Evolutionary conservation across 371 early-diverging fungal genomes (phyloP).

Genomic region (Rhizopus arrhizus): DNA sequence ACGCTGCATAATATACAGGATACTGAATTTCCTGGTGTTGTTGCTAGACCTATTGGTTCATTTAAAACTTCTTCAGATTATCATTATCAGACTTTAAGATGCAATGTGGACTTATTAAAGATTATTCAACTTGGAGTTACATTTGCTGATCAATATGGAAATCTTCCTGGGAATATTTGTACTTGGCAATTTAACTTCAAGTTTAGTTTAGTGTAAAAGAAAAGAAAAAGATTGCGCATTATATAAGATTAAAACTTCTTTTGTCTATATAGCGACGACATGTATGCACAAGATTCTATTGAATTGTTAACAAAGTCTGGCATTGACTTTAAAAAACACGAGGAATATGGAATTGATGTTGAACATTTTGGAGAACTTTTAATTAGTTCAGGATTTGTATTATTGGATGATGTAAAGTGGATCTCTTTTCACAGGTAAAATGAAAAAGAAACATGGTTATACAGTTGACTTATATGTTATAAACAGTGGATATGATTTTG

Average conservation of each 20-base stretch:
- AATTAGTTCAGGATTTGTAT: slow-evolving; percentile 96
- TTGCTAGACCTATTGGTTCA: slow-evolving; percentile 97
- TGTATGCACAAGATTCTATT: slow-evolving; percentile 99
- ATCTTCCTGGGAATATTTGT: slow-evolving; percentile 85
- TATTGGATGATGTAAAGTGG: slow-evolving; percentile 95
- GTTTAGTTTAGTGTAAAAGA: slow-evolving; percentile 80
- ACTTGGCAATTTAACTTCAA: slow-evolving; percentile 99
- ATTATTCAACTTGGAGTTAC: slow-evolving; percentile 99
- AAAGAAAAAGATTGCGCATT: not conserved
- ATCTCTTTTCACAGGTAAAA: slow-evolving; percentile 96
- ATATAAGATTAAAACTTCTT: not conserved
- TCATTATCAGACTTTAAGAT: slow-evolving; percentile 97
- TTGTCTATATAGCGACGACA: slow-evolving; percentile 75
- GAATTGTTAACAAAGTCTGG: slow-evolving; percentile 96
- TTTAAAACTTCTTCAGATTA: slow-evolving; percentile 96
- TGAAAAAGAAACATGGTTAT: not conserved
- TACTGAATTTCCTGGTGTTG: slow-evolving; percentile 99
- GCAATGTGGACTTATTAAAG: slow-evolving; percentile 98
- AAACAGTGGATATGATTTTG: slow-evolving; percentile 97
- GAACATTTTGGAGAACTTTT: slow-evolving; percentile 97
- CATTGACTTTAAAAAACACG: slow-evolving; percentile 97
- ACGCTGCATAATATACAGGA: slow-evolving; percentile 62
- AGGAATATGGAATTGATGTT: slow-evolving; percentile 97
- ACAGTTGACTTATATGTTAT: not conserved
- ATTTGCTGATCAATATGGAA: slow-evolving; percentile 93